These are phyloP conservation scores for Tremellales sp. DNA, from an alignment of 1,284 basidiomycete genomes.

Conservation along the genomic window DNA sequence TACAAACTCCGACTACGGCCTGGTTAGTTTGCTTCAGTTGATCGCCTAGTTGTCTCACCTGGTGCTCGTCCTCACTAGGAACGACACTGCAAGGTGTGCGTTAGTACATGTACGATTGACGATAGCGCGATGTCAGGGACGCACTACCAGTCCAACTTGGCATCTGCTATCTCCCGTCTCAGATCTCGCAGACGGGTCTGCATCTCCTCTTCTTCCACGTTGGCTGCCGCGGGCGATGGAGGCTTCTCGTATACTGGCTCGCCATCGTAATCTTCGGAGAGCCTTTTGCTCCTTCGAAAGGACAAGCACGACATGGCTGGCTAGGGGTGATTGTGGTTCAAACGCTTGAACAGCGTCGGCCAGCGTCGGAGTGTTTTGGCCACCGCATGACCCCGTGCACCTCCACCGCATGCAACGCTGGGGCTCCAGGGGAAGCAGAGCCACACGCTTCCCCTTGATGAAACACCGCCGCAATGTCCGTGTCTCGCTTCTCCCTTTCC, in stretches of 20 bases:
- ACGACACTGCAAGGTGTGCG: conserved; percentile 54
- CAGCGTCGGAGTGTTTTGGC: no score
- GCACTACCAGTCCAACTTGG: conserved; percentile 79
- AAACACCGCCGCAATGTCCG: no score
- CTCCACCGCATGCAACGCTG: no score
- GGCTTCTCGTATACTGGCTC: no score
- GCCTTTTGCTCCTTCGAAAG: background rate
- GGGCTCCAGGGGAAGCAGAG: no score
- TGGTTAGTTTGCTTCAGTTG: background rate
- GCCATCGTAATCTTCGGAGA: conserved; percentile 1
- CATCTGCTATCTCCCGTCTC: conserved; percentile 65
- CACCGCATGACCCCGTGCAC: no score
- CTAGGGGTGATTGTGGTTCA: no score
- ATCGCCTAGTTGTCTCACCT: conserved; percentile 34
- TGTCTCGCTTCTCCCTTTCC: no score
- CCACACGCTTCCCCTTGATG: no score
- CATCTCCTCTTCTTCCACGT: conserved; percentile 39
- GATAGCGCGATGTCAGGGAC: conserved; percentile 42
- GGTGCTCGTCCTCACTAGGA: conserved; percentile 82
- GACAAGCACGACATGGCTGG: no score
- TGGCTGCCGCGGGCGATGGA: no score
- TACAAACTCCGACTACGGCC: conserved; percentile 67
- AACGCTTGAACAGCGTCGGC: no score
- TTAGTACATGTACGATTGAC: background rate
- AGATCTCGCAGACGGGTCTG: conserved; percentile 60